Base-by-base conservation (phyloP, 768 basidiomycete genomes). In the Glaciozyma antarctica region DNA sequence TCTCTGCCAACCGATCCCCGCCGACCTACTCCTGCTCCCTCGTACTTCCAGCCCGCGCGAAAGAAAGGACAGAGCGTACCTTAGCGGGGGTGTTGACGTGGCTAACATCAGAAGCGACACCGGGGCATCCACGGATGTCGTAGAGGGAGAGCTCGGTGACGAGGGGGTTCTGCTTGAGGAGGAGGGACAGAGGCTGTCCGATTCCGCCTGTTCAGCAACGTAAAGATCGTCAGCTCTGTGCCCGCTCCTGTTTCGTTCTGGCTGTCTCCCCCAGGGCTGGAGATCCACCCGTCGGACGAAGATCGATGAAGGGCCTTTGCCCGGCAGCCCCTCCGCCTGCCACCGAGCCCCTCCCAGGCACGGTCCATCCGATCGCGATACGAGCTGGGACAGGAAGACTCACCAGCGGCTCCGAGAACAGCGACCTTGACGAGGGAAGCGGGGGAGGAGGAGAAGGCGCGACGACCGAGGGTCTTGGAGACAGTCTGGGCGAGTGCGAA, bases 381-480 rank as follows among this genome's bases (percentile, higher is more conserved):
- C 16, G 17, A 16, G 43, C 5, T 45, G 12, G n/a, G 17, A 26
- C 15, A 43, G 16, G 26, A 38, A 3, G 47, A 78, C 79, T 66
- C 32, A 79, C 94, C 94, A 74, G 90, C 94, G 67, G 95, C 95
- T 74, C 94, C 94, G 77, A 95, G 88, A 66, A 99, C 93, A 58
- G 88, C 88, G 77, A 95, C 94, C 81, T 92, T 93, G 71, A 85
- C 86, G 56, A 61, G 58, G 56, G 58, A 26, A 43, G 51, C 45
- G 9, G 65, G 59, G 55, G 69, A 70, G 63, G 69, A 54, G 21
- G 69, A 64, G 65, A 70, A 70, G 24, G 65, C 47, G 28, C 69
- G 62, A 22, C 55, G 47, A 60, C 62, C 24, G 56, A 22, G 54
- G 38, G 28, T 41, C 38, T 41, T 41, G 38, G 38, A 41, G 38